Base-by-base conservation (phyloP, 208 protist species). In the Angomonas ambiguus region DNA sequence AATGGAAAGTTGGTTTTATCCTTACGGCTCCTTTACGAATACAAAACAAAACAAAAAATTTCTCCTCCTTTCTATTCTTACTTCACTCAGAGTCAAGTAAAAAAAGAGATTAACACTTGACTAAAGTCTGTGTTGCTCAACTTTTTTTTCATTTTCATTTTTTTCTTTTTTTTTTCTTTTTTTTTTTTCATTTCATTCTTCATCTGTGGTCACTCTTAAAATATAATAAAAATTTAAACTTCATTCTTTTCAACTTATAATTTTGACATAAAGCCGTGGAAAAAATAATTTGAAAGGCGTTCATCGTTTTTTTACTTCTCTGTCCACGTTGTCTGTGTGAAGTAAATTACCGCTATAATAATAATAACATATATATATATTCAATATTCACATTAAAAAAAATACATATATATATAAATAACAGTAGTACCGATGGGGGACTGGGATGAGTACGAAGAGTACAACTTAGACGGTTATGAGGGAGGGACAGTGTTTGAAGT, bases 181-280 rank as follows among this genome's bases (percentile, higher is more conserved):
- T 2, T 16, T 31, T 25, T 71, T 65, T 61, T 61, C 41, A 42
- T 6, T 61, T 61, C 41, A 42, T 5, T 61, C 11, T 61, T 61
- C 41, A 8, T 18, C 65, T 62, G 51, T 45, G 3, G 16, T 62
- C 49, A 27, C 49, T 62, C n/a, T 62, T 24, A 28, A 65, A 18
- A 3, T 49, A 48, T 48, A 48, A 18, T 48, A 48, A 48, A 48
- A 20, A 48, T n/a, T 48, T n/a, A 20, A 48, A 48, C 11, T 48
- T 48, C 11, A 48, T 48, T 48, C 18, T 48, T 48, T 48, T 48
- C 18, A 18, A 20, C 11, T 48, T 48, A 18, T 48, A 11, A 48
- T 48, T n/a, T 48, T n/a, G n/a, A n/a, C n/a, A n/a, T n/a, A n/a
- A n/a, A n/a, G n/a, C n/a, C n/a, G n/a, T n/a, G n/a, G n/a, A n/a